A percentile compares a stretch with the other conserved stretches of the same genome.
Conservation (phyloP, 805 yeast species). For the Yarrowia deformans region DNA sequence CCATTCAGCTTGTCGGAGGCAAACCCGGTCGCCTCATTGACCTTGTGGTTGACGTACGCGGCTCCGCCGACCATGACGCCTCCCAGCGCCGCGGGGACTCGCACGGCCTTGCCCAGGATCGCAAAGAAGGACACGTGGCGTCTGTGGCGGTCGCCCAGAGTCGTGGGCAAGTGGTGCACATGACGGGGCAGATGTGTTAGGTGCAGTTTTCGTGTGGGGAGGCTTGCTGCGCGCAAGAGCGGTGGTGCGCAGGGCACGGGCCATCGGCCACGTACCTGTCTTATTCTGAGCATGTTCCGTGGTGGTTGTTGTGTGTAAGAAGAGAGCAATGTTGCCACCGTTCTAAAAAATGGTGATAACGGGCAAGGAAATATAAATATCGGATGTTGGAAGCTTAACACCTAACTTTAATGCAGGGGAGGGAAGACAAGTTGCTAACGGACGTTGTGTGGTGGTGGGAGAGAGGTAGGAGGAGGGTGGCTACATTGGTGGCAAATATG, state of each 20-base stretch:
- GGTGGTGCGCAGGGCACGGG: background rate
- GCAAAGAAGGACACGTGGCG: slow-evolving; percentile 32
- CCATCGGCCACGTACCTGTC: slow-evolving; percentile 13
- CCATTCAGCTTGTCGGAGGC: slow-evolving; percentile 71
- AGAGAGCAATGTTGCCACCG: slow-evolving; percentile 3
- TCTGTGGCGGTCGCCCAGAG: slow-evolving; percentile 5
- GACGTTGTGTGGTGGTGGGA: background rate
- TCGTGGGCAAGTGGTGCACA: slow-evolving; percentile 20
- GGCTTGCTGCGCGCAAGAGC: background rate
- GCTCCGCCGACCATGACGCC: slow-evolving; percentile 95
- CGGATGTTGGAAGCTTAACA: slow-evolving; percentile 25
- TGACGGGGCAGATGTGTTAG: slow-evolving; percentile 24
- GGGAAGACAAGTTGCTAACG: background rate
- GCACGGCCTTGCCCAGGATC: slow-evolving; percentile 42
- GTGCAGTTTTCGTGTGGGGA: slow-evolving; percentile 17
- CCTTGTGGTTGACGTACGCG: slow-evolving; percentile 88
- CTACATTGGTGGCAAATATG: too few species aligned
- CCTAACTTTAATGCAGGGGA: slow-evolving; percentile 2
- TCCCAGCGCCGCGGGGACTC: slow-evolving; percentile 78
- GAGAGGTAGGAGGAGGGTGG: too few species aligned
- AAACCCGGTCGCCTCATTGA: slow-evolving; percentile 80
- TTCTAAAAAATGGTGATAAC: background rate
- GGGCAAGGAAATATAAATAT: background rate
- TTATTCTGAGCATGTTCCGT: slow-evolving; percentile 8
- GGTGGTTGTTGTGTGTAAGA: background rate